A percentile compares a stretch with the other conserved stretches of the same genome.
Evolutionary conservation across 139 green algal genomes (phyloP).

Genomic region (Axilococcus clingmanii): DNA sequence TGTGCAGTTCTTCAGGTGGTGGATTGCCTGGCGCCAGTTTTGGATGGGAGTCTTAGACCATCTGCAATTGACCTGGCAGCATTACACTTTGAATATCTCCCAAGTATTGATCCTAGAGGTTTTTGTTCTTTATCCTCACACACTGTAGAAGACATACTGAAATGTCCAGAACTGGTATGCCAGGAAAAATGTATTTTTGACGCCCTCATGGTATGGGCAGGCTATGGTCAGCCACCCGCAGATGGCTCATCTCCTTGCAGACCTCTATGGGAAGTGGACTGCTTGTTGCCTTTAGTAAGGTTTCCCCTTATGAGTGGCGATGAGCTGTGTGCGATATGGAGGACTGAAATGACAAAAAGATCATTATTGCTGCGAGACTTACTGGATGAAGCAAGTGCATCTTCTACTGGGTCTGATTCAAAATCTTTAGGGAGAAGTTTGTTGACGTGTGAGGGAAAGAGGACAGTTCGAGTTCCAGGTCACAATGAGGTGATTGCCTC

Average conservation of each 20-base stretch:
- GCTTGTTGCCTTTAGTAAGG: conserved; percentile 45
- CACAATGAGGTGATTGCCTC: too few species aligned
- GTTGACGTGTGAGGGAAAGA: too few species aligned
- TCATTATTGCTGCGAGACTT: conserved; percentile 27
- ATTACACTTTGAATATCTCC: conserved; percentile 18
- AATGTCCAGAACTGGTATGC: conserved; percentile 21
- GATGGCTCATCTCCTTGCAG: conserved; percentile 2
- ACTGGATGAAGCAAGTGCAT: conserved; percentile 25
- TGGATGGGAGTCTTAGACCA: conserved; percentile 2
- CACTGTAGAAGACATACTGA: conserved; percentile 13
- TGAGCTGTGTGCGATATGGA: conserved; percentile 26
- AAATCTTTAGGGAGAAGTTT: too few species aligned
- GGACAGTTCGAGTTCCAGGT: too few species aligned
- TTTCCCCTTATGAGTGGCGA: conserved; percentile 49
- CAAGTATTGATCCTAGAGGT: not conserved
- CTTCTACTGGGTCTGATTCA: too few species aligned
- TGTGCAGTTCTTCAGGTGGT: conserved; percentile 23
- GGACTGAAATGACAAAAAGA: conserved; percentile 8
- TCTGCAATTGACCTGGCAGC: conserved; percentile 26
- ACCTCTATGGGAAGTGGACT: conserved; percentile 22
- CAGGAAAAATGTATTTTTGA: conserved; percentile 37
- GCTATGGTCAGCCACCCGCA: not conserved
- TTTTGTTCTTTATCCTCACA: conserved; percentile 15
- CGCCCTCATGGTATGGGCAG: conserved; percentile 18
- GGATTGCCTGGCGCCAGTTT: conserved; percentile 14